A percentile compares a stretch with the other conserved stretches of the same genome.
phyloP scores from a whole-genome alignment of 768 basidiomycete species.

The Pleurotus cornucopiae region DNA sequence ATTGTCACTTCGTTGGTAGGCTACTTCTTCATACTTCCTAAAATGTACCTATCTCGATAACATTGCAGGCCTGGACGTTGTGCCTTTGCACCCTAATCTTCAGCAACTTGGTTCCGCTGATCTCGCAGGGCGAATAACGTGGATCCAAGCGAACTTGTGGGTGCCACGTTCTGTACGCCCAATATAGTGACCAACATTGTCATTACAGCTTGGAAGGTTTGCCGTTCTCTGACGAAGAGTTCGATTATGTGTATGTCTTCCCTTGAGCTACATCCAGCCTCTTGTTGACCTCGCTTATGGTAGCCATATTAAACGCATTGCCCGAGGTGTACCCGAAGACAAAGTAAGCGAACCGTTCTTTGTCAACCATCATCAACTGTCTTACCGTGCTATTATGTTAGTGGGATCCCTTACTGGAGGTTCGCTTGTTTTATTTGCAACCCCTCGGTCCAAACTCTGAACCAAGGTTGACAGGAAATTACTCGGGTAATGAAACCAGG shows the following conservation, averaged over 20 bases:
- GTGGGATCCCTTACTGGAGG: conserved; percentile 68
- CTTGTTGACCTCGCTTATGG: conserved; percentile 8
- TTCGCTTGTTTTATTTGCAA: not conserved
- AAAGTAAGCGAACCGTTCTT: conserved; percentile 37
- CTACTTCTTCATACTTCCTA: not conserved
- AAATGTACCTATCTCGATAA: not conserved
- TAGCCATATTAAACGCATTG: conserved; percentile 69
- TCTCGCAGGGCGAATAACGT: conserved; percentile 57
- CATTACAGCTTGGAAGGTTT: conserved; percentile 55
- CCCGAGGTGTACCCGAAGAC: conserved; percentile 72
- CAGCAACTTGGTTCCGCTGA: conserved; percentile 51
- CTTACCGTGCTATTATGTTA: conserved; percentile 15
- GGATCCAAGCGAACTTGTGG: conserved; percentile 73
- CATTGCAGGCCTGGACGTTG: conserved; percentile 59
- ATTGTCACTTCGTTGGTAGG: conserved; percentile 62
- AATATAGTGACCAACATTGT: conserved; percentile 7
- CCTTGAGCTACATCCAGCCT: not conserved
- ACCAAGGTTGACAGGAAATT: conserved; percentile 36
- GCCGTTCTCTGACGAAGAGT: conserved; percentile 68
- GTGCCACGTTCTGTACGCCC: conserved; percentile 19
- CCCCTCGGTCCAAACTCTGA: not conserved
- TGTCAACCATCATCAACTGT: too few relatives aligned
- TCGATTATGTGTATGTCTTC: conserved; percentile 67
- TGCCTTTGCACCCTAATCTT: conserved; percentile 70
- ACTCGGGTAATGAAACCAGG: conserved; percentile 70